Base-by-base conservation (phyloP, 345 rosid species). In the Ricinus communis region DNA sequence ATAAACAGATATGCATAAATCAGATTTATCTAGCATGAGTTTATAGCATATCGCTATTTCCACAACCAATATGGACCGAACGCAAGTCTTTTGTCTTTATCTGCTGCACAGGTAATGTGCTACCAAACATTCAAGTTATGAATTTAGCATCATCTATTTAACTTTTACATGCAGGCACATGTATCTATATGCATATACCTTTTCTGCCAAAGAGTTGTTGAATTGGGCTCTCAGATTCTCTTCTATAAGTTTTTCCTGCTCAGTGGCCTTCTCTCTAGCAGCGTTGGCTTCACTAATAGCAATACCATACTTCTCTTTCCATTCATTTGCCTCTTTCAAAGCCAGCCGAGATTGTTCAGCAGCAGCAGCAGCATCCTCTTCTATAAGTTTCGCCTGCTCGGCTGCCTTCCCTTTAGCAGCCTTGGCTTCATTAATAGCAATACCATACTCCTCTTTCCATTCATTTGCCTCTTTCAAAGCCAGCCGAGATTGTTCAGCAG, bases 281-380 rank as follows among this genome's bases (percentile, higher is more conserved):
- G 28, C 73, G 57, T 46, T 58, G 66, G 50, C 69, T 71, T 81
- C 85, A 51, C 70, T 69, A 45, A 74, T 38, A 62, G 59, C 76
- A 70, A 64, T 70, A 45, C 74, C 81, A 50, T 79, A 81, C 75
- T 76, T 84, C 40, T 73, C 76, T 79, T 76, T 84, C 85, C 83
- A 79, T 64, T 76, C 81, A 38, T 52, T 67, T 47, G 77, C 75
- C 68, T 70, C 76, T 66, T 19, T 19, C 57, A 67, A 30, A 45
- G 58, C 66, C 62, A 62, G 47, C 62, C 30, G 57, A 62, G 56
- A 54, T 51, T 68, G 46, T 66, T 50, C 61, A 49, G 22, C 8
- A 28, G 62, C 43, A 36, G 28, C 67, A 66, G 67, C 55, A 56
- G 9, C 43, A 4, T 38, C 9, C 9, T 66, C 22, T 58, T 25